phyloP scores from a whole-genome alignment of 345 rosid species.

The Acer yangbiense region DNA sequence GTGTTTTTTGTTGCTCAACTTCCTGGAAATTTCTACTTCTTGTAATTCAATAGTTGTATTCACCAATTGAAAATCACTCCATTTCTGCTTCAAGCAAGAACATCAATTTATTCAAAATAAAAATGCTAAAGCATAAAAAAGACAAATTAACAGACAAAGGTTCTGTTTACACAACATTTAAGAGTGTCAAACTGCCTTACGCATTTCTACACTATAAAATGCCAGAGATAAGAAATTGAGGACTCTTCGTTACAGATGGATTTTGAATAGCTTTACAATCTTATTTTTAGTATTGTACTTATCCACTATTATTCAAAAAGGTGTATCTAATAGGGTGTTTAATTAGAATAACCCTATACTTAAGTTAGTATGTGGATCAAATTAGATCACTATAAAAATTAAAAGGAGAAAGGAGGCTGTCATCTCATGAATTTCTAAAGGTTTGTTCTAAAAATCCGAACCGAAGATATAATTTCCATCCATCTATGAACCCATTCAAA shows the following conservation, averaged over 20 bases:
- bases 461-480: no score
- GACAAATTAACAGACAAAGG: not conserved
- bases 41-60: slow-evolving; percentile 27
- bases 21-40: slow-evolving; percentile 19
- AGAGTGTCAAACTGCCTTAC: not conserved
- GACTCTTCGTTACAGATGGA: not conserved
- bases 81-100: slow-evolving; percentile 33
- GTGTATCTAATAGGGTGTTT: no score
- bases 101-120: not conserved
- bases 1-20: not conserved
- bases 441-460: no score
- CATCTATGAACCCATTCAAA: not conserved
- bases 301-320: no score
- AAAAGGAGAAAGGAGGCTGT: not conserved
- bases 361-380: no score
- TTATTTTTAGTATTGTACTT: no score
- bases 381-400: not conserved
- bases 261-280: not conserved
- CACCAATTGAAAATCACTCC: slow-evolving; percentile 28
- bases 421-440: no score
- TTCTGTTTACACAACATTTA: not conserved
- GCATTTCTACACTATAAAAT: no score
- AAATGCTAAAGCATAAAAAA: not conserved
- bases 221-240: no score
- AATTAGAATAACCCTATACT: no score